Evolutionary conservation across 164 flowering plant species (phyloP).

Genomic region (Pachysandra terminalis): DNA sequence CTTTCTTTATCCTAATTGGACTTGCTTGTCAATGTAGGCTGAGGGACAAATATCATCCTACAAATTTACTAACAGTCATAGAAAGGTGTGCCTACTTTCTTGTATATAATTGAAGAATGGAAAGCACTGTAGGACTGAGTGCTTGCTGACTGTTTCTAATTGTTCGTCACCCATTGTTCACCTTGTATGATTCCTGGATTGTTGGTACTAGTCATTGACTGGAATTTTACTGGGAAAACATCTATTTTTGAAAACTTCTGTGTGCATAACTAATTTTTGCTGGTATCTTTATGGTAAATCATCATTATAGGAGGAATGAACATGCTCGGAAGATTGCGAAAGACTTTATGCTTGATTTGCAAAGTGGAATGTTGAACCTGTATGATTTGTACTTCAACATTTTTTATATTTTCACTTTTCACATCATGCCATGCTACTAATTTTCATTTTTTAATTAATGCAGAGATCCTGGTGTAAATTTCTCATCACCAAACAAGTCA

Average conservation of each 20-base stretch:
- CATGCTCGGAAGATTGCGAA: conserved; percentile 68
- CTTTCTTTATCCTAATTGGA: conserved; percentile 11
- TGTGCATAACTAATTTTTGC: too few relatives aligned
- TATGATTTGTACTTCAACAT: conserved; percentile 32
- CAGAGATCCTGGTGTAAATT: conserved; percentile 78
- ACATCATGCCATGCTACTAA: neutral
- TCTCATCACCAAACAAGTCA: conserved; percentile 50
- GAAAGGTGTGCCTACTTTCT: conserved; percentile 58
- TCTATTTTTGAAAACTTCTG: too few relatives aligned
- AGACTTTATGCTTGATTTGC: conserved; percentile 81
- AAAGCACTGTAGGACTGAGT: too few relatives aligned
- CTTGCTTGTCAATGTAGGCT: conserved; percentile 51
- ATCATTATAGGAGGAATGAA: conserved; percentile 79
- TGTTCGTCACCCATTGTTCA: too few relatives aligned
- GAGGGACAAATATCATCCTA: conserved; percentile 93
- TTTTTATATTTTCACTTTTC: conserved; percentile 1
- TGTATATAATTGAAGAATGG: too few relatives aligned
- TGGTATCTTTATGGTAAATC: too few relatives aligned
- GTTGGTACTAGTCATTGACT: conserved; percentile 1
- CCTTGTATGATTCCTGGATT: neutral
- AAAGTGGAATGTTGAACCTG: conserved; percentile 83
- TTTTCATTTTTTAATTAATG: conserved; percentile 17
- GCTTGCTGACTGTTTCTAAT: too few relatives aligned
- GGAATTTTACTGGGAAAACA: neutral
- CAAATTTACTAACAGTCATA: conserved; percentile 75